Percentiles rank a stretch among this genome's conserved stretches.
phyloP scores from a whole-genome alignment of 2,329 filamentous ascomycete species.

The Alternaria sp. region DNA sequence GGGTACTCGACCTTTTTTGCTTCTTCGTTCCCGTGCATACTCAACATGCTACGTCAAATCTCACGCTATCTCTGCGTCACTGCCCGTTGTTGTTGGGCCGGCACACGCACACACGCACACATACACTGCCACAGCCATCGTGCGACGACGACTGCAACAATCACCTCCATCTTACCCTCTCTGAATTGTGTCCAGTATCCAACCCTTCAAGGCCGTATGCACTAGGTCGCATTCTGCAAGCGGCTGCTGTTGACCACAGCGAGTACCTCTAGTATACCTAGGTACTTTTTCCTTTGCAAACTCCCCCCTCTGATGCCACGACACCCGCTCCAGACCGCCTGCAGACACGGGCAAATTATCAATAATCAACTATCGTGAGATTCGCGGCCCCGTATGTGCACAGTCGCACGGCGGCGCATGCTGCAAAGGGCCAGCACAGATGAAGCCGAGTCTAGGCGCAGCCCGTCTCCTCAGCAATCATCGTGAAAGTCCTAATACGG shows the following conservation, averaged over 20 bases:
- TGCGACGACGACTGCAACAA: background rate
- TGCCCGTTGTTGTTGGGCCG: background rate
- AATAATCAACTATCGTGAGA: constrained; percentile 22
- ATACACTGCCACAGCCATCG: background rate
- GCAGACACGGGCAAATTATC: constrained; percentile 18
- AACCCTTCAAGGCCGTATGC: background rate
- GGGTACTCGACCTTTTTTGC: constrained; percentile 25
- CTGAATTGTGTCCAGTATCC: background rate
- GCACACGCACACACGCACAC: constrained; percentile 2
- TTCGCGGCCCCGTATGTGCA: constrained; percentile 20
- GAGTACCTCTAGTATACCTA: background rate
- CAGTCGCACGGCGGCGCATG: constrained; percentile 17
- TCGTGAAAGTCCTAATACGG: constrained; percentile 47
- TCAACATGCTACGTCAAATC: background rate
- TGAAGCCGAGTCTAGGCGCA: constrained; percentile 34
- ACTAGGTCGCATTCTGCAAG: background rate
- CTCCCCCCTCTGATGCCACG: background rate
- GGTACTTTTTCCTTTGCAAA: background rate
- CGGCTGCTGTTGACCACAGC: background rate
- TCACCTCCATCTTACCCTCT: background rate
- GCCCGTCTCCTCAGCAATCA: constrained; percentile 30
- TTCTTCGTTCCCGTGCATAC: constrained; percentile 36
- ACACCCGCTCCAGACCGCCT: constrained; percentile 11
- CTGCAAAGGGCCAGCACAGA: constrained; percentile 22
- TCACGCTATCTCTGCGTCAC: constrained; percentile 8